Evolutionary conservation across 768 basidiomycete genomes (phyloP).

Genomic region (Naganishia vaughanmartiniae): DNA sequence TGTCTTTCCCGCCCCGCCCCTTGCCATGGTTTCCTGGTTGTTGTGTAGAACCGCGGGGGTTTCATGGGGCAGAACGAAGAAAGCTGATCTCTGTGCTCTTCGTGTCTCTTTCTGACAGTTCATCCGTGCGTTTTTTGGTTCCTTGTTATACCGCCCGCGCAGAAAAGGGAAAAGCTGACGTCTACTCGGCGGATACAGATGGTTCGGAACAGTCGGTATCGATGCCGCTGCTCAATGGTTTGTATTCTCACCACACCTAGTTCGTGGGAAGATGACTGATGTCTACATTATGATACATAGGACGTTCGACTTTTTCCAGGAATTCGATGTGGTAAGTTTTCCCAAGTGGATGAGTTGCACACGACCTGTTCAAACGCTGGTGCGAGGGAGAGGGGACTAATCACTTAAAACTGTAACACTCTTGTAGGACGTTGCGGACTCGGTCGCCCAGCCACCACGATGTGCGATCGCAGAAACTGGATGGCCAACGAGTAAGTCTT

Average conservation of each 20-base stretch:
- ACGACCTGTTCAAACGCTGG: neutral
- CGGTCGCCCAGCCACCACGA: slow-evolving; percentile 66
- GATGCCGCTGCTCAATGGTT: slow-evolving; percentile 66
- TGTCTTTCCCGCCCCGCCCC: neutral
- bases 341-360: neutral
- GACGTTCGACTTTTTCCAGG: slow-evolving; percentile 75
- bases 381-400: slow-evolving; percentile 11
- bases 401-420: neutral
- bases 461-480: slow-evolving; percentile 92
- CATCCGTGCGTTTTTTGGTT: slow-evolving; percentile 21
- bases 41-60: no score
- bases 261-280: no score
- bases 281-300: neutral
- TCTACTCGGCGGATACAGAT: slow-evolving; percentile 46
- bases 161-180: neutral
- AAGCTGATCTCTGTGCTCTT: neutral
- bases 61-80: no score
- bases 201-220: slow-evolving; percentile 80
- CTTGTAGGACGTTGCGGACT: slow-evolving; percentile 54
- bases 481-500: slow-evolving; percentile 50
- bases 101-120: neutral
- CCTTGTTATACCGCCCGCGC: neutral
- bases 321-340: slow-evolving; percentile 58
- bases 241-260: neutral
- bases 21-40: neutral